Evolutionary conservation across 768 basidiomycete genomes (phyloP), one percentile per base, ranked within the genome.

Genomic region (Kwoniella sp.): DNA sequence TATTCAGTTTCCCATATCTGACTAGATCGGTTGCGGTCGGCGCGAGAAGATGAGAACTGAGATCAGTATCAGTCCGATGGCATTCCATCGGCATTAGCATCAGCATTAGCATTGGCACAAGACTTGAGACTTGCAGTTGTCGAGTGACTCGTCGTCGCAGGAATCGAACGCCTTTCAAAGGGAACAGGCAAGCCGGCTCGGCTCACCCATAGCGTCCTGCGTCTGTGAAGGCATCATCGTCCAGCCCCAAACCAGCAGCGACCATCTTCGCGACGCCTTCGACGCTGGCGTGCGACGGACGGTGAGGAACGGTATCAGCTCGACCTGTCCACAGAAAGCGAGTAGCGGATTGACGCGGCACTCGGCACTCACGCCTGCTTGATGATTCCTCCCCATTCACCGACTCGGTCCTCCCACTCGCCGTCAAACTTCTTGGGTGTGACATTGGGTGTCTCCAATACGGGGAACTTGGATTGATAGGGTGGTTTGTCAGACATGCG

Each of bases 21-120:
- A 81, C 78, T 21, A 98, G 84, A 78, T 97, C 89, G 4, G 94
- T 96, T 1, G 94, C 91, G 0, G 94, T 98, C 13, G 94, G 94
- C 0, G 92, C 94, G 22, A 98, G 85, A 24, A 96, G 78, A 79
- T 98, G 94, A 7, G 91, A 88, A 6, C 90, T 87, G 77, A 30
- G n/a, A 29, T n/a, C 30, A 12, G 26, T 48, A n/a, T n/a, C n/a
- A n/a, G n/a, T n/a, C n/a, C n/a, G n/a, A n/a, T n/a, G n/a, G n/a
- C n/a, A n/a, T n/a, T n/a, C n/a, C n/a, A n/a, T n/a, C n/a, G n/a
- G n/a, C n/a, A n/a, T n/a, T n/a, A n/a, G n/a, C n/a, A n/a, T n/a
- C n/a, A n/a, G n/a, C n/a, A n/a, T n/a, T n/a, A n/a, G n/a, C n/a
- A n/a, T n/a, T n/a, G n/a, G n/a, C n/a, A n/a, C n/a, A n/a, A n/a